Evolutionary conservation across 2,329 filamentous ascomycete genomes (phyloP), one percentile per base, ranked within the genome.

Genomic region (Epichloe scottii): DNA sequence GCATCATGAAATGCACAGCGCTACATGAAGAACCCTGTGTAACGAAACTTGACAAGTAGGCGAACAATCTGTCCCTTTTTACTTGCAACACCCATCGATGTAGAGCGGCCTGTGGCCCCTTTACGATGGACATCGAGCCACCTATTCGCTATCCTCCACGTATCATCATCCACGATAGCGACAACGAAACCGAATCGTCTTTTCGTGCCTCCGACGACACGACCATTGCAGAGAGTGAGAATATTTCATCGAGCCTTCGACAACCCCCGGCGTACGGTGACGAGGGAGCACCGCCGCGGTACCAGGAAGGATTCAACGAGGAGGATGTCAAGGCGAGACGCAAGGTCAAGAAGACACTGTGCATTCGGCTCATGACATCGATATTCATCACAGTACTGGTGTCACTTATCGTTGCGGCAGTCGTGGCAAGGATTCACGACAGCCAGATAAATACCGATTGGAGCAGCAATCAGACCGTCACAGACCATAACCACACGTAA

Each of bases 311-410:
- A 8, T 38, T 42, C 6, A 44, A 47, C 5, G 15, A 46, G 26
- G 40, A 48, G 3, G 51, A 51, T 17, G 40, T 30, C 21, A 56
- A 56, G 35, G 46, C 51, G 3, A 53, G 48, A 26, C 50, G 53
- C 19, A 53, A 54, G 37, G 37, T 48, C n/a, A 54, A 50, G 19
- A 59, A 53, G 19, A 56, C 53, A 4, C 44, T 58, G 10, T 51
- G 57, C 21, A 51, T 61, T 23, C 49, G 56, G 19, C 52, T 62
- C 19, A 21, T 58, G 40, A 50, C 60, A 2, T 59, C 58, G 5
- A 53, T 61, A 3, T 59, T 62, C 33, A 54, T 61, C 48, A 51
- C 56, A 4, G 54, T 58, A 5, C 50, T 62, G 7, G 59, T 62
- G 3, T 55, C 56, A 0, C 51, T 62, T 6, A 53, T 60, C 14